Conservation (phyloP, 345 rosid genomes). For the Citropsis articulata region DNA sequence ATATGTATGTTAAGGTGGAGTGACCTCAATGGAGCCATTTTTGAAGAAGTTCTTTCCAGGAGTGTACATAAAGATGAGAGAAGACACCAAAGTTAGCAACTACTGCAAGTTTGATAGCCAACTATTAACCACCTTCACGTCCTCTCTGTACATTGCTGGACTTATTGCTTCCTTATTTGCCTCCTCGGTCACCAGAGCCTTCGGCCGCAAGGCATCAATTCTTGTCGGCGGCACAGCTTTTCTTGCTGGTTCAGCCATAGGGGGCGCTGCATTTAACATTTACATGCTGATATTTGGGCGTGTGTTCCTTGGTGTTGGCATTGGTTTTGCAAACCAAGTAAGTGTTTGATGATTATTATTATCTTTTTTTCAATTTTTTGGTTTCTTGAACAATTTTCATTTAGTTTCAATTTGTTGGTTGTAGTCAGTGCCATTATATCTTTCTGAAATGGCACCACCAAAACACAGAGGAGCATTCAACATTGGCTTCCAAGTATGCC, state of each 20-base stretch:
- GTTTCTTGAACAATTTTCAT: background rate
- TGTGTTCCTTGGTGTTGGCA: constrained; percentile 67
- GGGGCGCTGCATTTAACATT: constrained; percentile 48
- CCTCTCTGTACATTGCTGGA: constrained; percentile 17
- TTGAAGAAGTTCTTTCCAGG: too few species aligned
- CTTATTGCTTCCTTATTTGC: constrained; percentile 62
- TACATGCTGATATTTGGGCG: constrained; percentile 68
- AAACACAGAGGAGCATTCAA: constrained; percentile 73
- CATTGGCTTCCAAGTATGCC: constrained; percentile 63
- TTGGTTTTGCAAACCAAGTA: constrained; percentile 80
- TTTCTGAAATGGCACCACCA: constrained; percentile 84
- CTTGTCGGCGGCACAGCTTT: constrained; percentile 54
- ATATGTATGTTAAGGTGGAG: background rate
- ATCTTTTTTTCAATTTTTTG: too few species aligned
- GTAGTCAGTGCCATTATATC: constrained; percentile 77
- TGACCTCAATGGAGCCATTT: constrained; percentile 7
- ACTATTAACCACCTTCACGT: too few species aligned
- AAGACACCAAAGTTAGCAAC: too few species aligned
- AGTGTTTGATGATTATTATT: background rate
- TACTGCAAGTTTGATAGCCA: too few species aligned
- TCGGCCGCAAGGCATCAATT: constrained; percentile 67
- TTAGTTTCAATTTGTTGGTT: background rate
- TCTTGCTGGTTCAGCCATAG: constrained; percentile 60
- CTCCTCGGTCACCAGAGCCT: constrained; percentile 45
- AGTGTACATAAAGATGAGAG: too few species aligned